These are phyloP conservation scores for Edaphochlamys debaryana DNA, from an alignment of 139 green algal genomes.

Conservation along the genomic window DNA sequence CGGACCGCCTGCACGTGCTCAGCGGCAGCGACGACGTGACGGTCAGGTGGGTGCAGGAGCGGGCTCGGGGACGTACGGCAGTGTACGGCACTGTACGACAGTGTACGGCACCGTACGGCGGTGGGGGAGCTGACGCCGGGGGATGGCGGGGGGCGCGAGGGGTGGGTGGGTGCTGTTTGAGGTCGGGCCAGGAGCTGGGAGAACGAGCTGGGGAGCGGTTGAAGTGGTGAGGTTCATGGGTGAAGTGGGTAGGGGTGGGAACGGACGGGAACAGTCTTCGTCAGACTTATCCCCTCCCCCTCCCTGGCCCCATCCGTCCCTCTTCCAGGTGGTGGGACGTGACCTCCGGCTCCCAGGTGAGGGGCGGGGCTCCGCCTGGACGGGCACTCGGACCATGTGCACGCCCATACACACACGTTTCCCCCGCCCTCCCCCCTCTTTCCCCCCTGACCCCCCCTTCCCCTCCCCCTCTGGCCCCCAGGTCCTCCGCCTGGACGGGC, in stretches of 20 bases:
- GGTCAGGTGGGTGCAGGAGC: constrained; percentile 52
- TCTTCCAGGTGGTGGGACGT: too few relatives aligned
- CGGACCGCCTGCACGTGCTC: constrained; percentile 83
- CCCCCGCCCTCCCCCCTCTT: not conserved
- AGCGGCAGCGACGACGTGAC: constrained; percentile 88
- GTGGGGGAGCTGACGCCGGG: not conserved
- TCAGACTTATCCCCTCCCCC: too few relatives aligned
- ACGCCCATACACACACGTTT: too few relatives aligned
- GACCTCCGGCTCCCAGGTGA: constrained; percentile 54
- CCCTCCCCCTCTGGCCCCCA: constrained; percentile 56
- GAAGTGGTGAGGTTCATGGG: too few relatives aligned
- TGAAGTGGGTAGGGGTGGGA: too few relatives aligned
- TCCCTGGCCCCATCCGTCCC: too few relatives aligned
- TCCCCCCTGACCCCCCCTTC: constrained; percentile 32
- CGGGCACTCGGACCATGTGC: constrained; percentile 92
- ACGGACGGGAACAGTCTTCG: too few relatives aligned
- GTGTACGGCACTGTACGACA: too few relatives aligned
- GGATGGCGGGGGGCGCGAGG: not conserved
- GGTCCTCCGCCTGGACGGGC: constrained; percentile 75
- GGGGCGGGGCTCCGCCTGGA: constrained; percentile 69
- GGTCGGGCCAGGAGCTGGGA: too few relatives aligned
- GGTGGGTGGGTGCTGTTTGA: too few relatives aligned
- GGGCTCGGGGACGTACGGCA: not conserved
- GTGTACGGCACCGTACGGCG: too few relatives aligned
- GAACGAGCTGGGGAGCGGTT: too few relatives aligned